Base-by-base conservation (phyloP, 164 flowering plant genomes). In the Aristolochia californica region DNA sequence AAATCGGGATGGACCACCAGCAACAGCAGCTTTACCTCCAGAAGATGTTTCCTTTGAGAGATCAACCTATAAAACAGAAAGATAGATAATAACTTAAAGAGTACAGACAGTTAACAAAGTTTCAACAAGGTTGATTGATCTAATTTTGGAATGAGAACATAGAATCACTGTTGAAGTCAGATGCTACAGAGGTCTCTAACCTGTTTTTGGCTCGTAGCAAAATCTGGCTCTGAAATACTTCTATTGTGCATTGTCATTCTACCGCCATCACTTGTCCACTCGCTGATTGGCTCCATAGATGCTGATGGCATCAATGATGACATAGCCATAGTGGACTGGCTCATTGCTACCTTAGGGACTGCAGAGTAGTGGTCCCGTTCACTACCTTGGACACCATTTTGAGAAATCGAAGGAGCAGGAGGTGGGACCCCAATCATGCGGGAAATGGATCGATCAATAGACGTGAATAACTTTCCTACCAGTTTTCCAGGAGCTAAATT, bases 191-290 rank as follows among this genome's bases (percentile, higher is more conserved):
- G 50, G 54, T 23, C 50, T 54, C 23, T 44, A 38, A 86, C 95
- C 88, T 87, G 83, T 72, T 74, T 77, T 15, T 86, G 86, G 57
- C 66, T 81, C 75, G 88, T 76, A 59, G 94, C 86, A 71, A 94
- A 75, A 61, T 87, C 85, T 48, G 99, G 99, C 77, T 94, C 99
- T 20, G 99, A 94, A 72, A 79, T 77, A 79, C 99, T 93, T 72
- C 97, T 79, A 63, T 76, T 81, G 56, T 72, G 79, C 74, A 67
- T 70, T 51, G 74, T 59, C 81, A 60, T 73, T 72, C 67, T 74
- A 67, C 58, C 76, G 45, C 66, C 66, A 66, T 73, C 85, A 60
- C 73, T 77, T 12, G 76, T 55, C 95, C 84, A 78, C 44, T 77
- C 84, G 70, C 71, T 84, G 50, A 85, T 75, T 18, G 84, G 90